Conservation (phyloP, 176 grass and related monocot genomes). For the Ensete ventricosum region DNA sequence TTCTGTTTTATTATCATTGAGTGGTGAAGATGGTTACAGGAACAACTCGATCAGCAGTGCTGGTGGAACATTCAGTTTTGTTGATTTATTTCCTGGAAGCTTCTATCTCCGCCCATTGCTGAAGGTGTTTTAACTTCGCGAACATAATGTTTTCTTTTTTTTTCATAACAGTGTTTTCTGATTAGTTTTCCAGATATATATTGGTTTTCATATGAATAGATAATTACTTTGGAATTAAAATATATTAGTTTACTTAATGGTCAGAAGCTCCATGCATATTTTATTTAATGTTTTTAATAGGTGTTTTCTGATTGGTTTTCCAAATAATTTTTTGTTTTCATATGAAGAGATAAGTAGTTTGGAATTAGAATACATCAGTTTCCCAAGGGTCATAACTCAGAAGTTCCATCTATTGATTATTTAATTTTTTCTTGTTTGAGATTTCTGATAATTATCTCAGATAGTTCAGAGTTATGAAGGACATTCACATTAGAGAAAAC, state of each 20-base stretch:
- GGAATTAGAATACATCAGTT: too few relatives aligned
- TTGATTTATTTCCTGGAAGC: slow-evolving; percentile 84
- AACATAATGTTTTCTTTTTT: background rate
- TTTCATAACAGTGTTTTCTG: background rate
- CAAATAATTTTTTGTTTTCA: background rate
- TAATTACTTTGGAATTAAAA: too few relatives aligned
- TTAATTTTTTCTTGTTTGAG: background rate
- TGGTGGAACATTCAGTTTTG: slow-evolving; percentile 73
- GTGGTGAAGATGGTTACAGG: slow-evolving; percentile 90
- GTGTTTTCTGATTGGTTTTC: too few relatives aligned
- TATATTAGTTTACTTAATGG: too few relatives aligned
- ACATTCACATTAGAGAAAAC: background rate
- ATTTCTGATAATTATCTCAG: background rate
- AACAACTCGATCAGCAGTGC: slow-evolving; percentile 81
- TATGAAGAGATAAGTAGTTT: background rate
- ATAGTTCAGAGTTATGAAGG: background rate
- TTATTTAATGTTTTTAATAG: too few relatives aligned
- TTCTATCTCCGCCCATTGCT: slow-evolving; percentile 91
- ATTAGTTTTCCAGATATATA: background rate
- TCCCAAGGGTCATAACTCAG: background rate
- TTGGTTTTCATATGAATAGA: background rate
- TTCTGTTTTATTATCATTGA: slow-evolving; percentile 82
- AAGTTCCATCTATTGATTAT: background rate
- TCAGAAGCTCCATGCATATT: too few relatives aligned
- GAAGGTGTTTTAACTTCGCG: slow-evolving; percentile 36